A percentile compares a stretch with the other conserved stretches of the same genome.
These are phyloP conservation scores for Wickerhamiella sorbophila DNA, from an alignment of 805 yeast species.

Conservation along the genomic window DNA sequence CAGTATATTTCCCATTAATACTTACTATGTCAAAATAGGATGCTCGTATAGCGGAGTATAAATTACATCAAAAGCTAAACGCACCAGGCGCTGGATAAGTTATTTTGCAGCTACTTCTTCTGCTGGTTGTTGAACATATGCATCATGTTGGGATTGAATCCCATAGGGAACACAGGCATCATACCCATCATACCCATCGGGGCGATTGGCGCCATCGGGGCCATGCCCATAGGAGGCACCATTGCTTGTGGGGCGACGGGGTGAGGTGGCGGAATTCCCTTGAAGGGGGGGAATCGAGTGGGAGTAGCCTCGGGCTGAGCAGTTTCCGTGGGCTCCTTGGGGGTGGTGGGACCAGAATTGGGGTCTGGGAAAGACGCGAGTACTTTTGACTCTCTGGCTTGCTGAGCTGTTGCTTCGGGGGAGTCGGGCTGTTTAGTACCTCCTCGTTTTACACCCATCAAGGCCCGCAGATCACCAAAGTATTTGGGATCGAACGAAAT, in stretches of 20 bases:
- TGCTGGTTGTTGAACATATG: not conserved
- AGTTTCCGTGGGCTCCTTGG: slow-evolving; percentile 18
- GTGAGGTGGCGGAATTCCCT: not conserved
- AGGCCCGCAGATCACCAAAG: slow-evolving; percentile 10
- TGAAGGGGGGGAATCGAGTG: not conserved
- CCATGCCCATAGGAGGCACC: slow-evolving; percentile 3
- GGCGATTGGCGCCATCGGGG: slow-evolving; percentile 8
- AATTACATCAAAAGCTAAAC: not conserved
- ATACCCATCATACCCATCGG: slow-evolving; percentile 4
- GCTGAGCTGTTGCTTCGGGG: slow-evolving; percentile 19
- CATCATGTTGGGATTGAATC: slow-evolving; percentile 5
- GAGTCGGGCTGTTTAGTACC: slow-evolving; percentile 20
- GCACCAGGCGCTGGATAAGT: not conserved
- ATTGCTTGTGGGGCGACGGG: not conserved
- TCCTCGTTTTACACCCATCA: slow-evolving; percentile 21
- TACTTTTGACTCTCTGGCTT: slow-evolving; percentile 16
- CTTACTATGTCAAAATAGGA: not conserved
- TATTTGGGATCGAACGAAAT: slow-evolving; percentile 12
- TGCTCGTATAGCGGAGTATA: not conserved
- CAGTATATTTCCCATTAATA: slow-evolving; percentile 73
- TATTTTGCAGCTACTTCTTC: not conserved
- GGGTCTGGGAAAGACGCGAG: slow-evolving; percentile 14
- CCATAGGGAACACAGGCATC: slow-evolving; percentile 3
- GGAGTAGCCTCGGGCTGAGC: slow-evolving; percentile 1
- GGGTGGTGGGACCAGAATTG: slow-evolving; percentile 14